These are phyloP conservation scores for Picea abies DNA, from an alignment of 83 land plant species.

Conservation along the genomic window DNA sequence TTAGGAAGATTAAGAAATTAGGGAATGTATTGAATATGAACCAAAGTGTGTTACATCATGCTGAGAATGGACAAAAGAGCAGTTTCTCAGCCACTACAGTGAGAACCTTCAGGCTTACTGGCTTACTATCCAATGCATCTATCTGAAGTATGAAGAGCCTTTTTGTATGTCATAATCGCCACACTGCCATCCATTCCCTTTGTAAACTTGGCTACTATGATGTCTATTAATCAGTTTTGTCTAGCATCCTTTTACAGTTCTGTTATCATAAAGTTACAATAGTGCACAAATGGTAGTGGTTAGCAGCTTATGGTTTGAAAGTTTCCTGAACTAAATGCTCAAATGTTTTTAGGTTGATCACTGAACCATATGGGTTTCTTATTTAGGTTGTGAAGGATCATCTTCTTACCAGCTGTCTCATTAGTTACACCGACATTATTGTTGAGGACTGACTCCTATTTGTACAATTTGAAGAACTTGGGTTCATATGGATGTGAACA, in stretches of 20 bases:
- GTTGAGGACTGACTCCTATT: background rate
- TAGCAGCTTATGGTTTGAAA: background rate
- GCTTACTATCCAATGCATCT: constrained; percentile 11
- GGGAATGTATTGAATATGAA: constrained; percentile 33
- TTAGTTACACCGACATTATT: background rate
- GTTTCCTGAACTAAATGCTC: background rate
- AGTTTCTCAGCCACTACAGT: constrained; percentile 26
- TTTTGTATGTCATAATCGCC: constrained; percentile 32
- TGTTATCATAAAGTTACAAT: background rate
- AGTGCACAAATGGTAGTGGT: background rate
- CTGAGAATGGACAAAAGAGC: constrained; percentile 27
- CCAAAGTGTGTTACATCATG: constrained; percentile 24
- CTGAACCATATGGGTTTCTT: background rate
- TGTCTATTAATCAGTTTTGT: background rate
- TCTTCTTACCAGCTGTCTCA: background rate
- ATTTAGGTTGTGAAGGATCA: background rate
- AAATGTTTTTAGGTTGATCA: background rate
- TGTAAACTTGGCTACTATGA: background rate
- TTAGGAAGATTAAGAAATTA: constrained; percentile 10
- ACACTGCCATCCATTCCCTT: constrained; percentile 10
- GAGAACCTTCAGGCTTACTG: constrained; percentile 36
- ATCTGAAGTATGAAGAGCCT: constrained; percentile 32
- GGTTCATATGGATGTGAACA: background rate
- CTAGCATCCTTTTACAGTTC: too few species aligned
- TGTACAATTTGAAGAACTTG: background rate